phyloP scores from a whole-genome alignment of 1,284 basidiomycete genomes.

The Marasmius tenuissimus region DNA sequence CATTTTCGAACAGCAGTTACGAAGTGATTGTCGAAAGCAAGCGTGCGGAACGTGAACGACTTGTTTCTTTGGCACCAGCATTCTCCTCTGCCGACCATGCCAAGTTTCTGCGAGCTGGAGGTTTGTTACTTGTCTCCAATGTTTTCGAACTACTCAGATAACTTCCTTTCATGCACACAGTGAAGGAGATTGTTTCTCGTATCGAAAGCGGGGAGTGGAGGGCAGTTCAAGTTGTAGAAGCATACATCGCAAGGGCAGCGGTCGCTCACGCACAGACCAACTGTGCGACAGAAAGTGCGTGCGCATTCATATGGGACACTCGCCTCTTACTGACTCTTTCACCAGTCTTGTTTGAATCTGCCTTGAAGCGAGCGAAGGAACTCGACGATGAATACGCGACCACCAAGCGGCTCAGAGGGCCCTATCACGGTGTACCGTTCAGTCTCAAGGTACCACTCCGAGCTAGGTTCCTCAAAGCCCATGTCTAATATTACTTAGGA shows the following conservation, averaged over 20 bases:
- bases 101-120: conserved; percentile 27
- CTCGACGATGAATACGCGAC: conserved; percentile 67
- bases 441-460: conserved; percentile 44
- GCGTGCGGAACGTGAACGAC: conserved; percentile 30
- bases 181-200: conserved; percentile 58
- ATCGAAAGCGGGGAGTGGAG: conserved; percentile 71
- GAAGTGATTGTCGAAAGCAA: conserved; percentile 29
- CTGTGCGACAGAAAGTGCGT: conserved; percentile 74
- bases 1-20: conserved; percentile 35
- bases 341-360: conserved; percentile 69
- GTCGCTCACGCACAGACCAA: conserved; percentile 70
- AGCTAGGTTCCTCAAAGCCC: background rate
- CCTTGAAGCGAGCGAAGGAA: conserved; percentile 57
- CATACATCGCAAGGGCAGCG: conserved; percentile 69
- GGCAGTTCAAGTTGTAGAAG: conserved; percentile 67
- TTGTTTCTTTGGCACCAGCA: conserved; percentile 24
- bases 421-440: conserved; percentile 82
- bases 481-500: conserved; percentile 48
- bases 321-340: background rate
- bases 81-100: conserved; percentile 17
- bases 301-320: background rate
- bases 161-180: conserved; percentile 30
- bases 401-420: conserved; percentile 64
- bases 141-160: background rate
- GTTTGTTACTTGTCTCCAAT: conserved; percentile 14